phyloP scores from a whole-genome alignment of 31 red algal species.

The Odonthalia washingtoniensis region DNA sequence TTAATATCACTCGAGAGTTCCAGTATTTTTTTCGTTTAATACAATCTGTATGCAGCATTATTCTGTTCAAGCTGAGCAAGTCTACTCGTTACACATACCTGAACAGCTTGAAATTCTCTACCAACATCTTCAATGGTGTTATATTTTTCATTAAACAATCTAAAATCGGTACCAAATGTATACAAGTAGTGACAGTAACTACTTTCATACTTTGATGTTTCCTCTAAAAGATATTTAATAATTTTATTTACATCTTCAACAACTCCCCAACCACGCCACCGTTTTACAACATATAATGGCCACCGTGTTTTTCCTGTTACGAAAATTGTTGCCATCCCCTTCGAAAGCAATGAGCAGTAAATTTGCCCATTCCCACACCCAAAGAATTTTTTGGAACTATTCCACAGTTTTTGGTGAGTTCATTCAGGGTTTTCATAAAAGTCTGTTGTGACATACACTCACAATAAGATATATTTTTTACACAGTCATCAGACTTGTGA shows the following conservation, averaged over 20 bases:
- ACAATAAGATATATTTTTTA: background rate
- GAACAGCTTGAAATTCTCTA: background rate
- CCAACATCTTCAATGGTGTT: background rate
- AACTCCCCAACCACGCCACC: background rate
- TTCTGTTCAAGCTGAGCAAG: conserved; percentile 3
- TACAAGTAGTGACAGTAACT: conserved; percentile 4
- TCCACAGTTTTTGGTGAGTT: background rate
- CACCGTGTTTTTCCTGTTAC: background rate
- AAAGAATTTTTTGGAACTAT: conserved; percentile 13
- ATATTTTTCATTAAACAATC: background rate
- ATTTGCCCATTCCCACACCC: background rate
- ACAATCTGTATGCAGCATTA: background rate
- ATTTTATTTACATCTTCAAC: conserved; percentile 15
- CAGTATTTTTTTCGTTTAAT: background rate
- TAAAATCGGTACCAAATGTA: background rate
- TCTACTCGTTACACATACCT: background rate
- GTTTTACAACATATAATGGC: background rate
- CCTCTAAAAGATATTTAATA: conserved; percentile 11
- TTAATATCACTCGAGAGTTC: background rate
- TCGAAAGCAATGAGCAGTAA: too few species aligned
- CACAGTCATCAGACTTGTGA: background rate
- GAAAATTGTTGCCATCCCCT: background rate
- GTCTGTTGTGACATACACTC: background rate
- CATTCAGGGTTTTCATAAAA: conserved; percentile 1
- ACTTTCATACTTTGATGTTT: conserved; percentile 2